Evolutionary conservation across 257 asterid genomes (phyloP), one percentile per base, ranked within the genome.

Genomic region (Anisodus tanguticus): DNA sequence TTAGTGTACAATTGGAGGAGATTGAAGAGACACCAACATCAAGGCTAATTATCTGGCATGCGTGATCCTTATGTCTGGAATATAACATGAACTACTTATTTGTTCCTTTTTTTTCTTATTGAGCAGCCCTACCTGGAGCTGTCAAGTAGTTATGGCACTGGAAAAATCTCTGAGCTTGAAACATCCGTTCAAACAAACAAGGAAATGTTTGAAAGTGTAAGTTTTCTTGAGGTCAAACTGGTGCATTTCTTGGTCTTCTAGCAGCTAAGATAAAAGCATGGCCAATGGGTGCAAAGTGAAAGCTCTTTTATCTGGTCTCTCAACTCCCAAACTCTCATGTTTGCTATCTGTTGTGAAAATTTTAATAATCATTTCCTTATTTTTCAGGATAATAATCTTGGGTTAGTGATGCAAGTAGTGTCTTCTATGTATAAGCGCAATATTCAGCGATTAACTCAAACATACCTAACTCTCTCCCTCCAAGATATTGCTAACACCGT

Each of bases 391-490:
- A 97, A 95, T 68, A 97, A 97, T 88, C 93, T 93, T 88, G 99
- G 99, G 85, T 88, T 96, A 90, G 98, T 93, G 85, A 93, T 92
- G 89, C 99, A 97, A 90, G 99, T 95, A 17, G 95, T 95, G 66
- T 88, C 97, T 66, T 97, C 98, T 47, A 90, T 97, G 97, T 95
- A 95, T 90, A 97, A 97, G 86, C 97, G 92, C 88, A 97, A 97
- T 86, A 97, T 97, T 87, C 98, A 95, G 92, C 92, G 98, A 88
- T 90, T 97, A 90, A 97, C 99, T 47, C 99, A 97, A 91, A 97
- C 98, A 6, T 95, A 97, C 87, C 88, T 95, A 80, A 97, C 99
- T 60, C 98, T 97, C 69, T 97, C 99, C 86, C 98, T 95, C 74
- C 93, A 97, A 90, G 99, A 95, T 87, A 97, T 97, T 76, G 99